A percentile compares a stretch with the other conserved stretches of the same genome.
Conservation (phyloP, 2,329 filamentous ascomycete species). For the Clonostachys solani region DNA sequence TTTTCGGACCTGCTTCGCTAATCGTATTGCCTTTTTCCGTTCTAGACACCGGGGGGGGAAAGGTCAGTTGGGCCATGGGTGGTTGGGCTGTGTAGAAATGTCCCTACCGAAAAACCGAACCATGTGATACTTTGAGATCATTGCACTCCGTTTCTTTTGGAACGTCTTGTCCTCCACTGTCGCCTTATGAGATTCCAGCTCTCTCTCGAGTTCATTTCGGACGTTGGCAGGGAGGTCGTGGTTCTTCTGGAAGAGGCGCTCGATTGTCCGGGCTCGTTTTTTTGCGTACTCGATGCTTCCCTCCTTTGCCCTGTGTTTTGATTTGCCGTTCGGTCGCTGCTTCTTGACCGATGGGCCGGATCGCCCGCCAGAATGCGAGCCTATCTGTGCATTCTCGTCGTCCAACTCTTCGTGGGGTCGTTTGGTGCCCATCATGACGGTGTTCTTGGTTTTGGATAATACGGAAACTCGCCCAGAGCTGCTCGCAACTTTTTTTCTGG, state of each 20-base stretch:
- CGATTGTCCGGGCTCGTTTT: conserved; percentile 67
- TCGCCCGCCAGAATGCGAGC: conserved; percentile 7
- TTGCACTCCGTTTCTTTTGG: conserved; percentile 59
- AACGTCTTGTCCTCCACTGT: conserved; percentile 56
- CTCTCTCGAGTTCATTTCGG: conserved; percentile 66
- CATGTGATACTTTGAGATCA: conserved; percentile 80
- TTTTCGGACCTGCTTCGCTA: conserved; percentile 60
- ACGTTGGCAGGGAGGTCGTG: conserved; percentile 64
- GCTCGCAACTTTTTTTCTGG: not conserved
- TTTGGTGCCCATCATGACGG: conserved; percentile 20
- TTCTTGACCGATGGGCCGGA: conserved; percentile 18
- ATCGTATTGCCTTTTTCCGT: conserved; percentile 66
- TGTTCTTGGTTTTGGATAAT: not conserved
- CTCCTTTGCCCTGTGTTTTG: conserved; percentile 37
- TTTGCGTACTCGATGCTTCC: conserved; percentile 59
- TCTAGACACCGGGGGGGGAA: conserved; percentile 35
- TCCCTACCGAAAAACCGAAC: conserved; percentile 73
- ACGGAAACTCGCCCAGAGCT: too few species aligned
- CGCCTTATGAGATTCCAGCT: conserved; percentile 61
- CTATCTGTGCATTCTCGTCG: conserved; percentile 4
- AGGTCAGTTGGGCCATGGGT: not conserved
- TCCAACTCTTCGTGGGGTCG: conserved; percentile 20
- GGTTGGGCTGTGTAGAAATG: not conserved
- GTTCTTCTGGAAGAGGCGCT: conserved; percentile 58
- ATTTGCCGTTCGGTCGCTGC: conserved; percentile 22